Evolutionary conservation across 768 basidiomycete species (phyloP).

Genomic region (Lyophyllum decastes): DNA sequence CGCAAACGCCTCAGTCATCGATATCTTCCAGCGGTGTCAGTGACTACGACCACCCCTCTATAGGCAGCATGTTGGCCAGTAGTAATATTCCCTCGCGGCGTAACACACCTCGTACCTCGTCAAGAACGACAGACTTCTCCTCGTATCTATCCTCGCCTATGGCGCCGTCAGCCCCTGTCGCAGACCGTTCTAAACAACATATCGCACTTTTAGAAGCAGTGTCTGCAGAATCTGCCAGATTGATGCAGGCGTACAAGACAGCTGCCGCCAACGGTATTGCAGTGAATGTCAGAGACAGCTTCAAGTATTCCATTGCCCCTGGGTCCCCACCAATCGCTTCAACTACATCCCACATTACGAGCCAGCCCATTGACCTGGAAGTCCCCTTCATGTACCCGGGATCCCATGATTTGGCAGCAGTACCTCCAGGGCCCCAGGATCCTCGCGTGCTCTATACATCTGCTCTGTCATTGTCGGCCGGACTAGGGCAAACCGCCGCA

Average conservation of each 20-base stretch:
- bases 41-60: neutral
- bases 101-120: conserved; percentile 19
- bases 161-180: conserved; percentile 56
- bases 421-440: conserved; percentile 18
- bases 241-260: conserved; percentile 39
- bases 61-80: neutral
- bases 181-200: conserved; percentile 70
- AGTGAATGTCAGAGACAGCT: conserved; percentile 7
- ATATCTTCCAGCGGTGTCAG: neutral
- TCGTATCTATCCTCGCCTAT: conserved; percentile 60
- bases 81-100: neutral
- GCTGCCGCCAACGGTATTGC: conserved; percentile 13
- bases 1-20: neutral
- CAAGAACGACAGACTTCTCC: conserved; percentile 65
- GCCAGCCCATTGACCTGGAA: neutral
- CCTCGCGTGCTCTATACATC: conserved; percentile 37
- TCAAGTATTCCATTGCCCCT: conserved; percentile 6
- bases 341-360: neutral
- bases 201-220: conserved; percentile 72
- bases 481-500: neutral
- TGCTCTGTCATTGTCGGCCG: neutral
- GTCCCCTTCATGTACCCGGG: conserved; percentile 15
- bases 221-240: conserved; percentile 70
- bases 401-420: conserved; percentile 9
- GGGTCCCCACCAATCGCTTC: neutral